Evolutionary conservation across 2,329 filamentous ascomycete species (phyloP).

Genomic region (Byssothecium circinans): DNA sequence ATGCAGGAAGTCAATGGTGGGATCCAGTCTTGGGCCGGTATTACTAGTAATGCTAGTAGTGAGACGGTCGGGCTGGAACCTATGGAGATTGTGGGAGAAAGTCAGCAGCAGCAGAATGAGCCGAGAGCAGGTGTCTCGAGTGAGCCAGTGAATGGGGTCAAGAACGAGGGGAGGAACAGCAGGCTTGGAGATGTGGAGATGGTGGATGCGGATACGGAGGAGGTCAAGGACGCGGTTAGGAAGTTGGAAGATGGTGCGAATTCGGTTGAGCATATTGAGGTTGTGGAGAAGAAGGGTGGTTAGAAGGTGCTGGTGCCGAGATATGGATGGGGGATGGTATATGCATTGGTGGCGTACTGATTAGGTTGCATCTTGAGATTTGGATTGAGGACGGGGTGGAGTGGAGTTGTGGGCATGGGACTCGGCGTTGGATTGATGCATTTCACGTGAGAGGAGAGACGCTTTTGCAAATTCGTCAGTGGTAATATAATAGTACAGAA

Average conservation of each 20-base stretch:
- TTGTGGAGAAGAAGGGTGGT: constrained; percentile 27
- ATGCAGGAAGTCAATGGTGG: constrained; percentile 32
- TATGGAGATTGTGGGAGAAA: constrained; percentile 19
- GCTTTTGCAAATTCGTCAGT: too few species aligned
- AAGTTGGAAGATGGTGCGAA: constrained; percentile 8
- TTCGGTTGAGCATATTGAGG: constrained; percentile 26
- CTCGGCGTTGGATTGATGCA: not conserved
- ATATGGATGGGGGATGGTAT: not conserved
- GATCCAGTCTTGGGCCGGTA: constrained; percentile 21
- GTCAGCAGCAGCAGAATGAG: not conserved
- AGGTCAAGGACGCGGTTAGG: not conserved
- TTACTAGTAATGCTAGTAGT: constrained; percentile 22
- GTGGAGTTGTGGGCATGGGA: not conserved
- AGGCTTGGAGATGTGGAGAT: constrained; percentile 28
- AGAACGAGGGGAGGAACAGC: constrained; percentile 9
- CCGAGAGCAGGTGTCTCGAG: too few species aligned
- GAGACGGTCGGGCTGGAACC: constrained; percentile 23
- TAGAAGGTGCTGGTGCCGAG: too few species aligned
- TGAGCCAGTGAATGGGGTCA: not conserved
- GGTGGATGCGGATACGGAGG: constrained; percentile 14
- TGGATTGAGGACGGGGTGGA: not conserved
- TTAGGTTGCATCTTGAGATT: not conserved
- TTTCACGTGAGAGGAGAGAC: too few species aligned
- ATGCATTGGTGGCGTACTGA: not conserved
- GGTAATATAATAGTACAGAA: too few species aligned